phyloP scores from a whole-genome alignment of 2,329 filamentous ascomycete species.

The Westerdykella ornata region DNA sequence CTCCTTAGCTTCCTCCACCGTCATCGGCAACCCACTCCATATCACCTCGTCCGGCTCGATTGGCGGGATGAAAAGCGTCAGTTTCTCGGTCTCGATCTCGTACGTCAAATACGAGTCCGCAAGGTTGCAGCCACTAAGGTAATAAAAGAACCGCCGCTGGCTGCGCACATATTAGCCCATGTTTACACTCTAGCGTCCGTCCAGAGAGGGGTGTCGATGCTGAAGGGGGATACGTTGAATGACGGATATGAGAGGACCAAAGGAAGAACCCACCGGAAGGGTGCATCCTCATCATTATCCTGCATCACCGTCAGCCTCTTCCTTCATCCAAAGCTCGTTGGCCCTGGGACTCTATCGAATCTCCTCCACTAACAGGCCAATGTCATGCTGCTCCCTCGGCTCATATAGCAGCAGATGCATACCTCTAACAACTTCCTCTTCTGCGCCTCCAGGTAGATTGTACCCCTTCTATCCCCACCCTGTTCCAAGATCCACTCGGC shows the following conservation, averaged over 20 bases:
- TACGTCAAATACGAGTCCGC: constrained; percentile 77
- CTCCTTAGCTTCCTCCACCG: constrained; percentile 63
- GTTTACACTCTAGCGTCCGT: background rate
- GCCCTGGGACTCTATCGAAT: background rate
- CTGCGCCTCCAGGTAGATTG: constrained; percentile 84
- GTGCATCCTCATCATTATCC: constrained; percentile 78
- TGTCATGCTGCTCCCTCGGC: background rate
- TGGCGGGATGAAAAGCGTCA: constrained; percentile 86
- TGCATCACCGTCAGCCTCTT: constrained; percentile 10
- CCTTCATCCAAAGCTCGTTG: background rate
- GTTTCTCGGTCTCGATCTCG: constrained; percentile 63
- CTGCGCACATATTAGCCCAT: constrained; percentile 38
- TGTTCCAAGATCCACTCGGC: constrained; percentile 65
- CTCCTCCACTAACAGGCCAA: background rate
- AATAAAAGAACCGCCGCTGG: constrained; percentile 90
- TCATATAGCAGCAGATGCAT: constrained; percentile 3
- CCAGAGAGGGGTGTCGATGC: too few species aligned
- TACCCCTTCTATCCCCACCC: constrained; percentile 58
- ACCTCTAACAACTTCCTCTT: constrained; percentile 70
- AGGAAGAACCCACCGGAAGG: constrained; percentile 58
- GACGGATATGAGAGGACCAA: too few species aligned
- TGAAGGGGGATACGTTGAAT: too few species aligned
- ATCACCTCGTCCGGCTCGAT: constrained; percentile 83
- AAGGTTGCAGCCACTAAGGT: constrained; percentile 77
- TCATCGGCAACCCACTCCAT: constrained; percentile 84